Conservation (phyloP, 1,284 basidiomycete species). For the Boletus hoseneyae region DNA sequence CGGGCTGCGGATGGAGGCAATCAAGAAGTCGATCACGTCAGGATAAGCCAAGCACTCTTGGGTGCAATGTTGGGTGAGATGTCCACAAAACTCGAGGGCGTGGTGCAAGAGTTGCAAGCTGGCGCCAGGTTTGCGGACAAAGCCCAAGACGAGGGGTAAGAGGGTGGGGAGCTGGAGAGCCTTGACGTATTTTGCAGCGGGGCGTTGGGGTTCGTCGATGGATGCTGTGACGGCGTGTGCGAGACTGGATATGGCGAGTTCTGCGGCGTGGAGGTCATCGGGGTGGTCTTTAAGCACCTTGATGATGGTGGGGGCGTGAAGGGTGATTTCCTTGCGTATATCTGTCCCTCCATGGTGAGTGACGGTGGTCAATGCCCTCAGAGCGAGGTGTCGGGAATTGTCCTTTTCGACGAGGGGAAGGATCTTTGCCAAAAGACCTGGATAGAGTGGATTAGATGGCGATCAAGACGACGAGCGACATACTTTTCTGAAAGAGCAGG, state of each 20-base stretch:
- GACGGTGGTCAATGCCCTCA: slow-evolving; percentile 53
- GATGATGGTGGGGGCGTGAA: slow-evolving; percentile 39
- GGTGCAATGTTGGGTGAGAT: slow-evolving; percentile 42
- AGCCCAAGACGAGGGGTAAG: slow-evolving; percentile 41
- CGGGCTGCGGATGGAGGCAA: slow-evolving; percentile 50
- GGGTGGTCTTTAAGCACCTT: slow-evolving; percentile 46
- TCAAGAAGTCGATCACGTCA: slow-evolving; percentile 45
- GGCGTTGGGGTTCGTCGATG: slow-evolving; percentile 38
- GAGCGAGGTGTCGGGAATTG: slow-evolving; percentile 45
- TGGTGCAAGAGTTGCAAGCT: slow-evolving; percentile 48
- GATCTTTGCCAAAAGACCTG: slow-evolving; percentile 54
- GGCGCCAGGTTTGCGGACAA: slow-evolving; percentile 44
- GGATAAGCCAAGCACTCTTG: slow-evolving; percentile 43
- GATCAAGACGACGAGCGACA: background rate
- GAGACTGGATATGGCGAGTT: slow-evolving; percentile 50
- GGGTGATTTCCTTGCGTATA: slow-evolving; percentile 50
- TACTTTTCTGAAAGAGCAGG: slow-evolving; percentile 54
- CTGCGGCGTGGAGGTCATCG: slow-evolving; percentile 47
- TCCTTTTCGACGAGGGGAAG: slow-evolving; percentile 49
- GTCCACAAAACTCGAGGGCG: slow-evolving; percentile 44
- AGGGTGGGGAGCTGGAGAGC: slow-evolving; percentile 45
- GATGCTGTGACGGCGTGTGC: slow-evolving; percentile 50
- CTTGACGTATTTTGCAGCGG: slow-evolving; percentile 36
- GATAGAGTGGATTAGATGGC: background rate
- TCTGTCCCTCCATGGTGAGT: slow-evolving; percentile 58